phyloP scores from a whole-genome alignment of 441 rosid species.

The Biscutella auriculata region DNA sequence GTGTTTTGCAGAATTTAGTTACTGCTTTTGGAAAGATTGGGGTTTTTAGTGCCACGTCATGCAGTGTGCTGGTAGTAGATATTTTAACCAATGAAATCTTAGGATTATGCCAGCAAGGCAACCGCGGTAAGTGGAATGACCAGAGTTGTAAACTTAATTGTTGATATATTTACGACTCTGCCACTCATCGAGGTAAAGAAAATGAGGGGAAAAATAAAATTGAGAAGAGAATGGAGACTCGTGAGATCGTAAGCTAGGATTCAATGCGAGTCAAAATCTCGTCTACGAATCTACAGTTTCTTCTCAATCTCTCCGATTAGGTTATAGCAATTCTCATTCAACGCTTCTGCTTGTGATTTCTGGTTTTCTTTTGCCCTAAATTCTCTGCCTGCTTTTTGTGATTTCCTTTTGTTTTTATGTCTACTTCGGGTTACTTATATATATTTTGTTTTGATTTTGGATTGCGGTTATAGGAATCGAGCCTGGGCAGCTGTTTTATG shows the following conservation, averaged over 20 bases:
- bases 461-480: slow-evolving; percentile 5
- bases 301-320: slow-evolving; percentile 1
- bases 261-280: slow-evolving; percentile 22
- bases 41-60: slow-evolving; percentile 3
- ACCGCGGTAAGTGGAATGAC: background rate
- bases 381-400: background rate
- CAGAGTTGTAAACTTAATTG: background rate
- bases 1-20: background rate
- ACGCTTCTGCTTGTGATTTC: background rate
- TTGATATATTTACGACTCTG: slow-evolving; percentile 7
- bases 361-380: background rate
- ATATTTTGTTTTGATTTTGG: background rate
- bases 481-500: too few species aligned
- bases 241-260: slow-evolving; percentile 14
- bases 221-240: slow-evolving; percentile 13
- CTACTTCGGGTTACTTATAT: too few species aligned
- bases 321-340: background rate
- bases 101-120: slow-evolving; percentile 13
- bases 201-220: background rate
- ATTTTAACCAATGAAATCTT: slow-evolving; percentile 1
- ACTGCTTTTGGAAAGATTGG: background rate
- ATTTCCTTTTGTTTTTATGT: background rate
- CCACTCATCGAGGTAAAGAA: slow-evolving; percentile 9
- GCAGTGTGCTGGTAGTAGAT: slow-evolving; percentile 12
- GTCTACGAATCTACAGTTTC: background rate